Percentiles rank a stretch among this genome's conserved stretches.
Evolutionary conservation across 108 stramenopile species (phyloP).

Genomic region (Skeletonema costatum): DNA sequence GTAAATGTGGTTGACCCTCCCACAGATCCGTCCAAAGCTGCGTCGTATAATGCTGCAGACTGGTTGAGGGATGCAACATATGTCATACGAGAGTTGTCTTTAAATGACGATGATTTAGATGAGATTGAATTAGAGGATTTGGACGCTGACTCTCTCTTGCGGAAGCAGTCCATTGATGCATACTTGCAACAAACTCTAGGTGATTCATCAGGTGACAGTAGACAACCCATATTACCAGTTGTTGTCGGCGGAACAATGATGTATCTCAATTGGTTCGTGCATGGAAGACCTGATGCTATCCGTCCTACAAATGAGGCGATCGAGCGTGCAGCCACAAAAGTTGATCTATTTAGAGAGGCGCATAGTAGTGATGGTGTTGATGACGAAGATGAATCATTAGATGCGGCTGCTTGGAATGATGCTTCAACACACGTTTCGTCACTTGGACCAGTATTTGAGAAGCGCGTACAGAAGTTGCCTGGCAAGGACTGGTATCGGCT

Average conservation of each 20-base stretch:
- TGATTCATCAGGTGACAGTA: neutral
- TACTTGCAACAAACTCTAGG: constrained; percentile 1
- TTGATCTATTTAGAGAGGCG: constrained; percentile 42
- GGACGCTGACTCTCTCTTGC: constrained; percentile 2
- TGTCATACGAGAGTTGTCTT: constrained; percentile 54
- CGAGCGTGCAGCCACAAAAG: constrained; percentile 44
- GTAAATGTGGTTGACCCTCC: constrained; percentile 80
- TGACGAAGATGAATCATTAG: constrained; percentile 37
- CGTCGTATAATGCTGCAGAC: constrained; percentile 88
- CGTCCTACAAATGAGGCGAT: constrained; percentile 67
- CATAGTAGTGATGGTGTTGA: neutral
- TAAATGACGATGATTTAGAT: neutral
- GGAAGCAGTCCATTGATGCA: constrained; percentile 33
- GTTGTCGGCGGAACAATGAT: constrained; percentile 96
- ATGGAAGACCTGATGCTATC: constrained; percentile 93
- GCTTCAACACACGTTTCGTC: constrained; percentile 69
- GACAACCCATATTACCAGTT: constrained; percentile 60
- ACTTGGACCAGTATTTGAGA: constrained; percentile 53
- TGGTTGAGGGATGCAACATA: constrained; percentile 81
- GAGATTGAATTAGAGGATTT: neutral
- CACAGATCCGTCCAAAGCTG: neutral
- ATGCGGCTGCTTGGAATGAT: constrained; percentile 70
- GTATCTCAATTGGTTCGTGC: constrained; percentile 96
- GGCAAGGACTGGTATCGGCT: constrained; percentile 95
- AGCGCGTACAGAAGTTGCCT: constrained; percentile 62